Conservation (phyloP, 345 rosid species). For the Linum lewisii region DNA sequence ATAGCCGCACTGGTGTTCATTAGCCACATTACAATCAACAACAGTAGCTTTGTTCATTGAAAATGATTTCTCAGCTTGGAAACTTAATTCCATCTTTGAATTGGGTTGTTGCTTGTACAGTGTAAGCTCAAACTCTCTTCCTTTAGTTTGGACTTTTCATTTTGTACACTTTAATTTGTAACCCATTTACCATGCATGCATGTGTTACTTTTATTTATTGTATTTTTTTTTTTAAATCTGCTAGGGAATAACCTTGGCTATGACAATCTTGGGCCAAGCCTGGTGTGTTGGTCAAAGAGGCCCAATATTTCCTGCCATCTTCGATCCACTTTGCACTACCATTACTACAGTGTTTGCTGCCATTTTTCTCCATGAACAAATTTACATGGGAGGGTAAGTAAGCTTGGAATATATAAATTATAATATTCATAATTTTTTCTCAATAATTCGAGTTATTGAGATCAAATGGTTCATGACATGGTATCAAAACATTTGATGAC, state of each 20-base stretch:
- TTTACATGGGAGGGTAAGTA: slow-evolving; percentile 41
- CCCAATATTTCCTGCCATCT: slow-evolving; percentile 54
- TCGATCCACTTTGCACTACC: slow-evolving; percentile 53
- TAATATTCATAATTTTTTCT: too few species aligned
- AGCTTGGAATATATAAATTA: too few species aligned
- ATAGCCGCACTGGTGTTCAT: too few species aligned
- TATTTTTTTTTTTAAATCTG: neutral
- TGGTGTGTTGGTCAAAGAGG: slow-evolving; percentile 60
- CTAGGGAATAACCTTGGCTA: slow-evolving; percentile 14
- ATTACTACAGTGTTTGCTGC: slow-evolving; percentile 48
- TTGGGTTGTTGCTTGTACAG: slow-evolving; percentile 28
- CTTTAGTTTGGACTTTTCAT: too few species aligned
- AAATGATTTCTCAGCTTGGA: slow-evolving; percentile 39
- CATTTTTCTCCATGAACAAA: slow-evolving; percentile 42
- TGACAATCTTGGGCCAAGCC: slow-evolving; percentile 50
- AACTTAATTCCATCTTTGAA: slow-evolving; percentile 40
- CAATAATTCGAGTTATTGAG: too few species aligned
- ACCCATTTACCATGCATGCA: neutral
- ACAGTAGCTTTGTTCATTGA: slow-evolving; percentile 36
- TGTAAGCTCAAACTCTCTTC: slow-evolving; percentile 20
- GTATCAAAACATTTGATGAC: too few species aligned
- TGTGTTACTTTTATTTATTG: too few species aligned
- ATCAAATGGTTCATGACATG: too few species aligned
- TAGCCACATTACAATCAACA: slow-evolving; percentile 46
- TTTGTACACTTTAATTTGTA: too few species aligned